Evolutionary conservation across 2,329 filamentous ascomycete genomes (phyloP).

Genomic region (Botrytis fabae): DNA sequence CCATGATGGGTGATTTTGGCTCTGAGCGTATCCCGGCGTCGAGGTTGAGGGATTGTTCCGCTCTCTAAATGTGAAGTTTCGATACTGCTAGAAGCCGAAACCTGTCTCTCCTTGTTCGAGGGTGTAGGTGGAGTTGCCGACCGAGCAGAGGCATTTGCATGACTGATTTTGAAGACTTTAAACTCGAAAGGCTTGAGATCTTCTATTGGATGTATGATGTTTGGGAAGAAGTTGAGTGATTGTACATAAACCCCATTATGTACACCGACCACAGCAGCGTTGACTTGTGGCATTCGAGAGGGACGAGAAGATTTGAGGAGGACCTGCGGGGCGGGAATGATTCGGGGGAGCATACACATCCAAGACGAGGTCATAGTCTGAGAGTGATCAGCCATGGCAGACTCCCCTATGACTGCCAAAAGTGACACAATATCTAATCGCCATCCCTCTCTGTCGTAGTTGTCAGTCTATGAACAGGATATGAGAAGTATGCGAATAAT

Average conservation of each 20-base stretch:
- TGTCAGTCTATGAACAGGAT: conserved; percentile 2
- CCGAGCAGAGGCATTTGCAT: conserved; percentile 36
- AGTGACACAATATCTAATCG: conserved; percentile 62
- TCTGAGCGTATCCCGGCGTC: conserved; percentile 26
- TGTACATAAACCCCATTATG: conserved; percentile 56
- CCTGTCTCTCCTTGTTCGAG: not conserved
- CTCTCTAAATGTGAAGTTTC: conserved; percentile 18
- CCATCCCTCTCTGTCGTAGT: conserved; percentile 45
- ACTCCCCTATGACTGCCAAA: conserved; percentile 63
- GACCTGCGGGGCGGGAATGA: conserved; percentile 63
- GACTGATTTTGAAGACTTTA: conserved; percentile 50
- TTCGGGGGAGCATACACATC: conserved; percentile 58
- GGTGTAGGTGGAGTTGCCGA: not conserved
- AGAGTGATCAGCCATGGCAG: conserved; percentile 56
- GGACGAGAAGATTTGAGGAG: conserved; percentile 59
- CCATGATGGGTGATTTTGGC: conserved; percentile 28
- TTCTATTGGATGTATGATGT: conserved; percentile 59
- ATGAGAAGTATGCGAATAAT: not conserved
- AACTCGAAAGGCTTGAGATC: conserved; percentile 51
- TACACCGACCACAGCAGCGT: conserved; percentile 58
- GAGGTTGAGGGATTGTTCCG: conserved; percentile 19
- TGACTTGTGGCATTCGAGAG: conserved; percentile 54
- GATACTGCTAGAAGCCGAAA: conserved; percentile 15
- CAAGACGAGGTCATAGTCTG: conserved; percentile 60
- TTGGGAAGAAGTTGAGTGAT: conserved; percentile 61